A percentile compares a stretch with the other conserved stretches of the same genome.
phyloP scores from a whole-genome alignment of 257 asterid genomes.

The Solanum etuberosum region DNA sequence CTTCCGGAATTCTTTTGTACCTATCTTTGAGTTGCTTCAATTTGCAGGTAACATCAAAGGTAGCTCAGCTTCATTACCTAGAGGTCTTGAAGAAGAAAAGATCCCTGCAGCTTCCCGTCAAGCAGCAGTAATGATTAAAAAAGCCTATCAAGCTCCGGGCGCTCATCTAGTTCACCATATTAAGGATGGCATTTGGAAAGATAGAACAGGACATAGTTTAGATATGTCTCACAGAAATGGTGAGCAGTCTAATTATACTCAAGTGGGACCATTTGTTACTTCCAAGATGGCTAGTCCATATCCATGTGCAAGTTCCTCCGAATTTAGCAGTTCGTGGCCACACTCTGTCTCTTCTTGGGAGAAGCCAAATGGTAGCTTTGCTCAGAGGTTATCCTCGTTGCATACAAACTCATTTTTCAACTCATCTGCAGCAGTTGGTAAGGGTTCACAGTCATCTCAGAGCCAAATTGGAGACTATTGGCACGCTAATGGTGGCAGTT shows the following conservation, averaged over 20 bases:
- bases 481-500: constrained; percentile 25
- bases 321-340: constrained; percentile 33
- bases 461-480: constrained; percentile 39
- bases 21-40: constrained; percentile 1
- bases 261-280: constrained; percentile 29
- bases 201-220: constrained; percentile 18
- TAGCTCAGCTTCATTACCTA: constrained; percentile 22
- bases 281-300: constrained; percentile 36
- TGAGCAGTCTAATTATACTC: constrained; percentile 21
- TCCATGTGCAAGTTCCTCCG: constrained; percentile 29
- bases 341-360: constrained; percentile 49
- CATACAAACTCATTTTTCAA: constrained; percentile 28
- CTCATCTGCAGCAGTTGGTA: constrained; percentile 29
- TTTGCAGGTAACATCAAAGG: constrained; percentile 41
- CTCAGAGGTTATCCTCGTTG: constrained; percentile 33
- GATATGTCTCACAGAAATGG: constrained; percentile 28
- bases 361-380: constrained; percentile 38
- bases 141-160: constrained; percentile 23
- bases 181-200: constrained; percentile 46
- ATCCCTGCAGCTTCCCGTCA: constrained; percentile 24
- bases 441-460: constrained; percentile 23
- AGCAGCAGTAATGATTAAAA: constrained; percentile 29
- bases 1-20: background rate
- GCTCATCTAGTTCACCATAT: constrained; percentile 24
- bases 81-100: constrained; percentile 34